Percentiles rank a stretch among this genome's conserved stretches.
These are phyloP conservation scores for Austroboletus novae-zelandiae DNA, from an alignment of 1,284 basidiomycete genomes.

Conservation along the genomic window DNA sequence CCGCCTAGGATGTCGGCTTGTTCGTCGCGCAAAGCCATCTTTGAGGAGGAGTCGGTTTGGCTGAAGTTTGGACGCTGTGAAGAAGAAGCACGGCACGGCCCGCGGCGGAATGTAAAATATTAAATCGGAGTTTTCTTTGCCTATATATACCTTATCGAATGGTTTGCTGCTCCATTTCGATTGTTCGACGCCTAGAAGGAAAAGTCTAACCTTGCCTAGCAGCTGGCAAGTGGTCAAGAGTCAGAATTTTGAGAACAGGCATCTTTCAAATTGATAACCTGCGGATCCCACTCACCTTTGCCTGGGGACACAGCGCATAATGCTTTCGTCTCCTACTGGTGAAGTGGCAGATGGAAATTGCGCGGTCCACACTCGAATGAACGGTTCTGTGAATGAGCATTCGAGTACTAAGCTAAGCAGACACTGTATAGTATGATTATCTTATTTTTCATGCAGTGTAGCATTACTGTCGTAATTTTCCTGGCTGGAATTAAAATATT, in stretches of 20 bases:
- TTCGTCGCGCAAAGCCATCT: conserved; percentile 52
- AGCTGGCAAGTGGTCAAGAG: no score
- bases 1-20: conserved; percentile 67
- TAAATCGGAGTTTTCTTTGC: conserved; percentile 22
- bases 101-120: conserved; percentile 22
- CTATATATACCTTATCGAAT: neutral
- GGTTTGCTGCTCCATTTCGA: neutral
- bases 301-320: conserved; percentile 64
- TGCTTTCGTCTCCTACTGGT: conserved; percentile 76
- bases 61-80: conserved; percentile 16
- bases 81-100: conserved; percentile 19
- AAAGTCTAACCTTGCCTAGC: no score
- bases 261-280: no score
- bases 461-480: no score
- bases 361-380: conserved; percentile 68
- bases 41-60: conserved; percentile 24
- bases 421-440: conserved; percentile 32
- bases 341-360: conserved; percentile 54
- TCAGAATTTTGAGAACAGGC: no score
- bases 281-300: conserved; percentile 51
- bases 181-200: neutral
- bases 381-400: conserved; percentile 45
- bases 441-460: no score
- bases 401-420: conserved; percentile 70
- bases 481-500: no score